phyloP scores from a whole-genome alignment of 148 eudicot genomes.

The Camellia lanceoleosa region DNA sequence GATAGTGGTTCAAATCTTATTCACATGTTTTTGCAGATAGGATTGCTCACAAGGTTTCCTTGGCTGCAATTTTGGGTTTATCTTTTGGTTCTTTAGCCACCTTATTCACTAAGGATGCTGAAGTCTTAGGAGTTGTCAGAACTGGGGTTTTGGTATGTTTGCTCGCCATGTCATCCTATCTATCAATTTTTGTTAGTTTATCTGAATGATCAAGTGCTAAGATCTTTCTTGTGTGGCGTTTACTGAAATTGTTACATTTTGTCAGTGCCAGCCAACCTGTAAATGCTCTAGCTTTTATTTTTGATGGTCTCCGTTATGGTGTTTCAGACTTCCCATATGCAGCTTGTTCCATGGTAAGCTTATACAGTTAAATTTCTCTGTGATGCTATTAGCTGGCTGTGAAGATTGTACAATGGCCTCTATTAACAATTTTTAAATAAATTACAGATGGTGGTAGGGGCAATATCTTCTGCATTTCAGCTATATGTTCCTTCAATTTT shows the following conservation, averaged over 20 bases:
- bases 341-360: constrained; percentile 76
- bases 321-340: constrained; percentile 88
- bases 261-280: constrained; percentile 90
- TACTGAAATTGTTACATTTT: constrained; percentile 48
- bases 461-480: constrained; percentile 64
- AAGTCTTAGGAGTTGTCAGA: constrained; percentile 60
- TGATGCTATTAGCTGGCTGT: constrained; percentile 2
- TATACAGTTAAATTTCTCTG: neutral
- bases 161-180: neutral
- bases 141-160: constrained; percentile 68
- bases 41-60: constrained; percentile 56
- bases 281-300: constrained; percentile 85
- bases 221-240: neutral
- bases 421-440: constrained; percentile 5
- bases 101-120: constrained; percentile 68
- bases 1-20: neutral
- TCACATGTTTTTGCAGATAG: constrained; percentile 47
- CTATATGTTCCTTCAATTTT: constrained; percentile 57
- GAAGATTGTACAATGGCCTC: neutral
- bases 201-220: neutral
- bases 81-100: constrained; percentile 66
- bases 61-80: constrained; percentile 66
- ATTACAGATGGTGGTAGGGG: constrained; percentile 69
- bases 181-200: neutral
- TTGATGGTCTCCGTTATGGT: constrained; percentile 88